Percentiles rank a stretch among this genome's conserved stretches.
These are phyloP conservation scores for Rhodotorula sphaerocarpa DNA, from an alignment of 768 basidiomycete genomes.

Conservation along the genomic window DNA sequence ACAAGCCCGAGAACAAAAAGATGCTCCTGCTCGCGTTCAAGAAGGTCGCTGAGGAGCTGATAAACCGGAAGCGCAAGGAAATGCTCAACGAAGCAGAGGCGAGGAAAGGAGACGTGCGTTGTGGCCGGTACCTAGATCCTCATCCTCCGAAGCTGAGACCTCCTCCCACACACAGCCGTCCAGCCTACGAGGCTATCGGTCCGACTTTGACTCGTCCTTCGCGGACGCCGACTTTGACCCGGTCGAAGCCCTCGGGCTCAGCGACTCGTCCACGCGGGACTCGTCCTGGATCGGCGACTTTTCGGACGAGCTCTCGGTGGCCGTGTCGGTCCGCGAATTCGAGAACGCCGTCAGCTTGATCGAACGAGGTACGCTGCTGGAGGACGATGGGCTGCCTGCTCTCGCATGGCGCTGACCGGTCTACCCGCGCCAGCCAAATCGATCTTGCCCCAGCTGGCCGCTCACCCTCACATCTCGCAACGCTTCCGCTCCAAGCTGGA, in stretches of 20 bases:
- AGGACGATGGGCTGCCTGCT: not conserved
- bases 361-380: constrained; percentile 57
- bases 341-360: constrained; percentile 73
- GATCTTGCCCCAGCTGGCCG: constrained; percentile 32
- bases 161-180: too few relatives aligned
- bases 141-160: too few relatives aligned
- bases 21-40: constrained; percentile 73
- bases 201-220: constrained; percentile 30
- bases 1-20: constrained; percentile 74
- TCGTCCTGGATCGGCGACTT: constrained; percentile 81
- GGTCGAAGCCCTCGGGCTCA: constrained; percentile 22
- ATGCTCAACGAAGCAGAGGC: constrained; percentile 57
- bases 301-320: constrained; percentile 81
- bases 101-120: constrained; percentile 49
- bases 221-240: constrained; percentile 26
- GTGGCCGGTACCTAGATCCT: not conserved
- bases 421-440: constrained; percentile 49
- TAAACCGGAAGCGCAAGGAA: constrained; percentile 79
- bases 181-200: constrained; percentile 12
- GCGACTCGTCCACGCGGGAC: constrained; percentile 67
- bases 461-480: constrained; percentile 24
- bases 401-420: not conserved
- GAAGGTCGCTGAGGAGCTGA: constrained; percentile 83
- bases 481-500: constrained; percentile 38
- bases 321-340: constrained; percentile 83